Percentiles rank a stretch among this genome's conserved stretches.
Conservation (phyloP, 495 filamentous ascomycete species). For the Hypoxylon crocopeplum region DNA sequence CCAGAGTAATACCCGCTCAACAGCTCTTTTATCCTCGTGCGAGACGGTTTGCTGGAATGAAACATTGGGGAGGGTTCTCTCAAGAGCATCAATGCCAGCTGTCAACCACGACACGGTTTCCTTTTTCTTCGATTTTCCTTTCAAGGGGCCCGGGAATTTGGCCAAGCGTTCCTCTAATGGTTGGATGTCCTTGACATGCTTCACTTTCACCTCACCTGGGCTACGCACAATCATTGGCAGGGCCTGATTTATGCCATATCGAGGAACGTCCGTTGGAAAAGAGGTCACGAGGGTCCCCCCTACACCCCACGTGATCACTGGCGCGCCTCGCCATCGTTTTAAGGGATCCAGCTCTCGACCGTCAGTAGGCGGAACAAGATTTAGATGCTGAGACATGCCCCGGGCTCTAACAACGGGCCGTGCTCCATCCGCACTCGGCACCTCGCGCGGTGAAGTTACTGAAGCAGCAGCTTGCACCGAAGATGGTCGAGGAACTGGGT, state of each 20-base stretch:
- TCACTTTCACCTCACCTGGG: conserved; percentile 82
- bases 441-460: conserved; percentile 56
- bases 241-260: conserved; percentile 76
- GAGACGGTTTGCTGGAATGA: conserved; percentile 52
- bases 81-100: conserved; percentile 72
- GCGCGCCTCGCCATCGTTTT: conserved; percentile 87
- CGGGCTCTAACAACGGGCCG: conserved; percentile 37
- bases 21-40: conserved; percentile 67
- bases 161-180: conserved; percentile 72
- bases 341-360: conserved; percentile 81
- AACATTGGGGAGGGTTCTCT: conserved; percentile 62
- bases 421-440: conserved; percentile 35
- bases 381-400: conserved; percentile 50
- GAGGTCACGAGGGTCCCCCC: conserved; percentile 82
- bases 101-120: conserved; percentile 85
- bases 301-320: conserved; percentile 86
- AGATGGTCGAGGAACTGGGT: conserved; percentile 70
- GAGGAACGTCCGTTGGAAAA: conserved; percentile 87
- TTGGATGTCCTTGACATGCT: conserved; percentile 70
- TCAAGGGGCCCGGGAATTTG: conserved; percentile 89
- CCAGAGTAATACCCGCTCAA: conserved; percentile 88
- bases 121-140: conserved; percentile 92
- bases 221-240: conserved; percentile 81
- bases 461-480: conserved; percentile 67
- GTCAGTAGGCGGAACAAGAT: conserved; percentile 69